Evolutionary conservation across 2,329 filamentous ascomycete species (phyloP).

Genomic region (Hirsutella thompsonii): DNA sequence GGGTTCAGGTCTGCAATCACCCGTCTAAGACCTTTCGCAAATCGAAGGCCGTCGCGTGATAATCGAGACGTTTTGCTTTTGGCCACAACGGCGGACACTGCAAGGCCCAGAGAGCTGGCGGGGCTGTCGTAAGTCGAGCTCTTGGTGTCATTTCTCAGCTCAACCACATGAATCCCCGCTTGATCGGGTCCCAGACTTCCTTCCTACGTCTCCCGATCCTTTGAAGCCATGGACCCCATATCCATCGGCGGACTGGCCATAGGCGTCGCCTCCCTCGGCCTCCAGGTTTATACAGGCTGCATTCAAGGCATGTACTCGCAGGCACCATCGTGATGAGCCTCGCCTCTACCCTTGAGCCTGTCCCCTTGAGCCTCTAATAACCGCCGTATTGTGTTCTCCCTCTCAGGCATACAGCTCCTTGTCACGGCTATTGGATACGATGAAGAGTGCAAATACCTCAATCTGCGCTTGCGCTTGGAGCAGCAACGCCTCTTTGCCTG

Average conservation of each 20-base stretch:
- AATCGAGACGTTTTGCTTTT: too few relatives aligned
- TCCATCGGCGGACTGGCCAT: slow-evolving; percentile 27
- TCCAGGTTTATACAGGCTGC: slow-evolving; percentile 32
- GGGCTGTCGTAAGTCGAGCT: too few relatives aligned
- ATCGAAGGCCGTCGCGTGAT: too few relatives aligned
- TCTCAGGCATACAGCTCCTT: slow-evolving; percentile 30
- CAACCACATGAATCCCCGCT: too few relatives aligned
- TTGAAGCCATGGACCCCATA: slow-evolving; percentile 26
- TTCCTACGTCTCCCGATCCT: background rate
- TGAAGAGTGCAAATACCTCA: slow-evolving; percentile 34
- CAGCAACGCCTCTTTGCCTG: slow-evolving; percentile 35
- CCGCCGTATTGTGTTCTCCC: background rate
- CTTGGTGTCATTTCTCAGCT: too few relatives aligned
- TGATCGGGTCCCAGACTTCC: too few relatives aligned
- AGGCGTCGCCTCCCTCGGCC: slow-evolving; percentile 29
- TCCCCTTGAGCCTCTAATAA: background rate
- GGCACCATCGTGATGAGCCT: background rate
- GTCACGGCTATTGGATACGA: slow-evolving; percentile 33
- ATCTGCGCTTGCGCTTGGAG: slow-evolving; percentile 34
- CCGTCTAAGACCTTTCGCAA: too few relatives aligned
- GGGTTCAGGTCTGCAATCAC: too few relatives aligned
- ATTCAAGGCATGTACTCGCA: slow-evolving; percentile 23
- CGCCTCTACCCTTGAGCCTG: background rate
- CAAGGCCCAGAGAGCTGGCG: too few relatives aligned
- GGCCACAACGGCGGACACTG: too few relatives aligned